Percentiles rank a stretch among this genome's conserved stretches.
Conservation (phyloP, 2,329 filamentous ascomycete species). For the Cryphonectria japonica region DNA sequence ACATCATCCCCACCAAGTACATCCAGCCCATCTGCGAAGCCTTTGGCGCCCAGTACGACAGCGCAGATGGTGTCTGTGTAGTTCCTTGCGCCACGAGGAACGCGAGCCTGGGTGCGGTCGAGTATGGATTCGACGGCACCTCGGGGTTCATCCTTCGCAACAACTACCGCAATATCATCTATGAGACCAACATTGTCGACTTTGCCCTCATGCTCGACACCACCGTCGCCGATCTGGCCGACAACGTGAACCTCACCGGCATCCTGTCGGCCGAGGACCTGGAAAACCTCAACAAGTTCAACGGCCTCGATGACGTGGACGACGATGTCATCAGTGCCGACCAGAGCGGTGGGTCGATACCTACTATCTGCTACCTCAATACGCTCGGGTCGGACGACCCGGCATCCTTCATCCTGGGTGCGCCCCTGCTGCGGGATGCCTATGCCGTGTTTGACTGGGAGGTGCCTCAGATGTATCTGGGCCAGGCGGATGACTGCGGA, state of each 20-base stretch:
- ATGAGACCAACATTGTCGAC: conserved; percentile 3
- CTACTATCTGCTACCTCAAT: neutral
- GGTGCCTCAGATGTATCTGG: neutral
- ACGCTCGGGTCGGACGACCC: neutral
- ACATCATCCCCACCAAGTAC: neutral
- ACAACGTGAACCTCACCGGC: neutral
- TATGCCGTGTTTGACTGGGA: conserved; percentile 5
- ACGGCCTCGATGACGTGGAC: neutral
- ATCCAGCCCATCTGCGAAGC: neutral
- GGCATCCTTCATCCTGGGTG: neutral
- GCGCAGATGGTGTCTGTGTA: neutral
- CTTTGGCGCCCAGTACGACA: neutral
- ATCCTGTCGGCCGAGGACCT: neutral
- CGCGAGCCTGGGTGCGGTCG: neutral
- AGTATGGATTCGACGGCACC: neutral
- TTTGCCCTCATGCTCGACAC: neutral
- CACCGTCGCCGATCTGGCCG: neutral
- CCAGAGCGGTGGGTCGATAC: neutral
- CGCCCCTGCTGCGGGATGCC: neutral
- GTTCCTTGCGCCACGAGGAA: neutral
- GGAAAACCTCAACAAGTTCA: neutral
- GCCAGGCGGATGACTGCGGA: neutral
- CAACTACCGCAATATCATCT: neutral
- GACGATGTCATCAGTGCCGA: neutral
- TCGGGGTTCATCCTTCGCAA: neutral